Base-by-base conservation (phyloP, 129 eudicot species). In the Helichrysum umbraculigerum region DNA sequence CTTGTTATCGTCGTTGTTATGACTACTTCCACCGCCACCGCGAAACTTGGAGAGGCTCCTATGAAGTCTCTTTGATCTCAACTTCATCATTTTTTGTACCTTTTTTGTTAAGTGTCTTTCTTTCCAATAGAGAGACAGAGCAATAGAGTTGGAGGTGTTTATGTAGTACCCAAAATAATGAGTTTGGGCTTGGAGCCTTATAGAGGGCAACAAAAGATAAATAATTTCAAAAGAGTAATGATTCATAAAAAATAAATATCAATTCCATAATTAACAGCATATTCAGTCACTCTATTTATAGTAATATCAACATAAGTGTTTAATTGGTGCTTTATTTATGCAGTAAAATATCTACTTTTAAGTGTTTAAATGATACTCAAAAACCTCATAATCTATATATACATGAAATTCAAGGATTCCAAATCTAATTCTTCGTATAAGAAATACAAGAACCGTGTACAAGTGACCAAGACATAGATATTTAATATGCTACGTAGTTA, bases 41-140 rank as follows among this genome's bases (percentile, higher is more conserved):
- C 75, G 75, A 0, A 86, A 72, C 86, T 86, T 91, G 28, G 94
- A 91, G 81, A 78, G 88, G 81, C 87, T 91, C 66, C 88, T 81
- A 20, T 57, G 85, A 71, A 91, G 85, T 78, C 82, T 91, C 87
- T 83, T 91, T 75, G 92, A 82, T 77, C 86, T 91, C 63, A 91
- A 63, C 71, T 81, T 91, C 71, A 88, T 79, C 92, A 85, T 85
- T 14, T 77, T 84, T 56, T 7, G 74, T 28, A 72, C 25, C 15
- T 22, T 21, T 51, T 42, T 68, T 54, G 72, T 17, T 67, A 58
- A 58, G 4, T 50, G 29, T 50, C 7, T 59, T 41, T 64, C 19
- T 64, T 64, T 32, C 10, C 16, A 28, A 64, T 30, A 30, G 68
- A 64, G 68, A 33, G 42, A 64, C 39, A 64, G 14, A 64, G 42